Base-by-base conservation (phyloP, 306 rosid species). In the Pyrus bretschneideri region DNA sequence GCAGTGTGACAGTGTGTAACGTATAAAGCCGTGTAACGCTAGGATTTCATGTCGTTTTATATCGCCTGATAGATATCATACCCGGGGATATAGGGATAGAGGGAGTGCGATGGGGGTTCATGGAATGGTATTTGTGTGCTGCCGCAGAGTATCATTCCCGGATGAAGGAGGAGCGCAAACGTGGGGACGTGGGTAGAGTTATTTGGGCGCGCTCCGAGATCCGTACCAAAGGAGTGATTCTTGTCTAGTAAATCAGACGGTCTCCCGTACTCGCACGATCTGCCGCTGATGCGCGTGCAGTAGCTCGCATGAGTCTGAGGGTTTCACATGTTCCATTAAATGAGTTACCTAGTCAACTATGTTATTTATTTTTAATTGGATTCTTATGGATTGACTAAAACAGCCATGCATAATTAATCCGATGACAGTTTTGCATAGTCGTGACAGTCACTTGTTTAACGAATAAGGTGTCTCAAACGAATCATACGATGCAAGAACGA, bases 391-490 rank as follows among this genome's bases (percentile, higher is more conserved):
- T 58, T 25, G 31, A 60, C 35, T 0, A 12, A 61, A 61, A 5
- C 21, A 25, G 4, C 10, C 4, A 29, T 11, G 9, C 67, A 4
- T 12, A 40, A 29, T 63, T 63, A 63, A 2, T 29, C 6, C 6
- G 42, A 30, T 42, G n/a, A 6, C 2, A 0, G 55, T 49, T 49
- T 2, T 4, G 55, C 17, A 14, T 49, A 15, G 3, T 49, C 54
- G 2, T 4, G 19, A 49, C 21, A 15, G 5, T 0, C 5, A 49
- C 5, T 15, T 15, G 8, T 49, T 49, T 49, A 49, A 0, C 3
- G 0, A 15, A 15, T 8, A 15, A 0, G 7, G 0, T 49, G 9
- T 49, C 21, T 10, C 14, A 11, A 13, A 15, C 8, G 0, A 49
- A 15, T 49, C 6, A 49, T 49, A 1, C 0, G 3, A 14, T 14